Conservation (phyloP, 352 stramenopile species). For the Pythium aristosporum region DNA sequence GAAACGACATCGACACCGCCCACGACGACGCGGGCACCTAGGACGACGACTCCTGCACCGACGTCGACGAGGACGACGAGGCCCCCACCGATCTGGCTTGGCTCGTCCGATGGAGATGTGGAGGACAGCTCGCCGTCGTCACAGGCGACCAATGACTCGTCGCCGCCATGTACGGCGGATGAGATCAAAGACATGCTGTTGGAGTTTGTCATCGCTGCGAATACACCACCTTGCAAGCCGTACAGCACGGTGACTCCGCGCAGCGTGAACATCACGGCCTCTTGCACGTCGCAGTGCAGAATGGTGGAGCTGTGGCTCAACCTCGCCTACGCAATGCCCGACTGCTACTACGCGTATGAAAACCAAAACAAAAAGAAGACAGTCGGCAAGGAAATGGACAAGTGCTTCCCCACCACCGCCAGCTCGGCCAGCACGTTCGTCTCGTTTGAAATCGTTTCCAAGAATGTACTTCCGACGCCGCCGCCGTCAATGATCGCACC, state of each 20-base stretch:
- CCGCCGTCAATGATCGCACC: too few species aligned
- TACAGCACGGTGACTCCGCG: conserved; percentile 21
- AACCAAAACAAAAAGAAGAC: conserved; percentile 36
- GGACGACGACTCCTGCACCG: too few species aligned
- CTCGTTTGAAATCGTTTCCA: too few species aligned
- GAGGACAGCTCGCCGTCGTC: too few species aligned
- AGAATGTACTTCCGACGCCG: too few species aligned
- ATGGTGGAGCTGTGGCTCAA: conserved; percentile 15
- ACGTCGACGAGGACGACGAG: too few species aligned
- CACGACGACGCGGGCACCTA: too few species aligned
- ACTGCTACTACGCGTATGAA: conserved; percentile 40
- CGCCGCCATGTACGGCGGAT: conserved; percentile 1
- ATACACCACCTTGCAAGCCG: conserved; percentile 23
- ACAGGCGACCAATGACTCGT: conserved; percentile 1
- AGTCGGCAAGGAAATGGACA: conserved; percentile 1
- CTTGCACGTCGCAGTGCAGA: conserved; percentile 32
- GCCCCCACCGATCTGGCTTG: neutral
- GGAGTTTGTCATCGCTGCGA: conserved; percentile 34
- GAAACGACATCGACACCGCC: too few species aligned
- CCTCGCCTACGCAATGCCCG: conserved; percentile 25
- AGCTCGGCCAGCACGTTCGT: too few species aligned
- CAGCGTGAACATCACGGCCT: conserved; percentile 29
- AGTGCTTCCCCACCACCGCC: too few species aligned
- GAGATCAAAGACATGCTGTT: conserved; percentile 23
- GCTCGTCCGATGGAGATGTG: too few species aligned